Conservation (phyloP, 768 basidiomycete genomes). For the Gloeophyllum trabeum region DNA sequence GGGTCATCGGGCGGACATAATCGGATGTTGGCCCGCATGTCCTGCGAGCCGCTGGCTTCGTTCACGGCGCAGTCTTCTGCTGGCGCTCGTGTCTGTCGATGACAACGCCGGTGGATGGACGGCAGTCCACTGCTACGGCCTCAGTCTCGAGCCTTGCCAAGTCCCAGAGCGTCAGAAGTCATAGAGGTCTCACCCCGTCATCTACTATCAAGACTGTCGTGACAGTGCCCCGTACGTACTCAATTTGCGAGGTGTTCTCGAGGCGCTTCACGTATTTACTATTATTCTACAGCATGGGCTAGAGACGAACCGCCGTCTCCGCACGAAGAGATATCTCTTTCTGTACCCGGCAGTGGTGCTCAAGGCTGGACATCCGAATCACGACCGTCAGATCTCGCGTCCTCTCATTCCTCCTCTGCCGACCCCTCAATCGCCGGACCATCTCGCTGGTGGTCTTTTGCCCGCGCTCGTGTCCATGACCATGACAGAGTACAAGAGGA, state of each 20-base stretch:
- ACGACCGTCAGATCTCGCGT: constrained; percentile 40
- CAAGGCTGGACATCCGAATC: constrained; percentile 22
- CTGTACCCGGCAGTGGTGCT: constrained; percentile 15
- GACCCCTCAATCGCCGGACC: constrained; percentile 18
- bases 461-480: constrained; percentile 18
- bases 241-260: not conserved
- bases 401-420: constrained; percentile 32
- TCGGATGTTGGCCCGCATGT: no score
- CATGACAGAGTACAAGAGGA: not conserved
- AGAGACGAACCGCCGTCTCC: constrained; percentile 76
- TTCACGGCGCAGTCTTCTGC: no score
- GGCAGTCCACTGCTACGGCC: constrained; percentile 11
- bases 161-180: constrained; percentile 17
- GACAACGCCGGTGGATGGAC: no score
- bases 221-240: constrained; percentile 56
- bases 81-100: not conserved
- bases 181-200: constrained; percentile 11
- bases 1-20: no score
- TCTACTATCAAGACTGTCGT: constrained; percentile 46
- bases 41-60: no score
- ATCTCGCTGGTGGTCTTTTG: constrained; percentile 67
- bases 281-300: constrained; percentile 58
- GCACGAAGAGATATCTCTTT: constrained; percentile 29
- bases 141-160: constrained; percentile 16
- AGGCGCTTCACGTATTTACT: not conserved